Conservation (phyloP, 768 basidiomycete genomes). For the Xerocomus potaroensis region DNA sequence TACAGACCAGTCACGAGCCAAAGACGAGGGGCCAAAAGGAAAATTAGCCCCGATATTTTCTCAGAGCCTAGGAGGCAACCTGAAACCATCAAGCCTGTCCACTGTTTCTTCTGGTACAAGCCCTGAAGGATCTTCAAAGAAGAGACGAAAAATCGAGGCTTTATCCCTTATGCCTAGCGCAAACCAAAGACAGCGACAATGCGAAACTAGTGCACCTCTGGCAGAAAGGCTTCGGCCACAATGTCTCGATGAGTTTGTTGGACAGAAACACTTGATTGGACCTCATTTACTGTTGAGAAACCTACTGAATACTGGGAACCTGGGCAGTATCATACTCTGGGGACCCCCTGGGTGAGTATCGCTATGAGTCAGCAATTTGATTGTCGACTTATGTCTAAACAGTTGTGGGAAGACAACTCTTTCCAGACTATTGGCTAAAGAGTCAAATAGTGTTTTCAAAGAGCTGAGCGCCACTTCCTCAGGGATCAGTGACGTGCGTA, state of each 20-base stretch:
- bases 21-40: conserved; percentile 12
- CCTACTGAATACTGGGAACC: conserved; percentile 44
- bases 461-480: conserved; percentile 74
- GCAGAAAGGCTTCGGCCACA: conserved; percentile 72
- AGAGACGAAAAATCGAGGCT: conserved; percentile 29
- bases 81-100: conserved; percentile 8
- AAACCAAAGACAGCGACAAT: conserved; percentile 23
- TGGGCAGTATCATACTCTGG: conserved; percentile 68
- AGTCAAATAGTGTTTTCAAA: conserved; percentile 58
- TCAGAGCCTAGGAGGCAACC: conserved; percentile 14
- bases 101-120: conserved; percentile 6
- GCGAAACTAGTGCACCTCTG: conserved; percentile 44
- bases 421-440: conserved; percentile 63
- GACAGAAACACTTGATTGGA: conserved; percentile 62
- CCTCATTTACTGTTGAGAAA: conserved; percentile 53
- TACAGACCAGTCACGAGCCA: conserved; percentile 1
- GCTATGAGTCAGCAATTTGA: too few relatives aligned
- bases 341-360: conserved; percentile 62
- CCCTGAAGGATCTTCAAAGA: conserved; percentile 15
- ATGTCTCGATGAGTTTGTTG: conserved; percentile 61
- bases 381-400: neutral
- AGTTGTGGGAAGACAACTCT: conserved; percentile 76
- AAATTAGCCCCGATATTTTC: conserved; percentile 43
- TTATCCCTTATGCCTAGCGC: conserved; percentile 6
- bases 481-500: conserved; percentile 65